Percentiles rank a stretch among this genome's conserved stretches.
These are phyloP conservation scores for Fusarium domesticum DNA, from an alignment of 2,329 filamentous ascomycete genomes.

Conservation along the genomic window DNA sequence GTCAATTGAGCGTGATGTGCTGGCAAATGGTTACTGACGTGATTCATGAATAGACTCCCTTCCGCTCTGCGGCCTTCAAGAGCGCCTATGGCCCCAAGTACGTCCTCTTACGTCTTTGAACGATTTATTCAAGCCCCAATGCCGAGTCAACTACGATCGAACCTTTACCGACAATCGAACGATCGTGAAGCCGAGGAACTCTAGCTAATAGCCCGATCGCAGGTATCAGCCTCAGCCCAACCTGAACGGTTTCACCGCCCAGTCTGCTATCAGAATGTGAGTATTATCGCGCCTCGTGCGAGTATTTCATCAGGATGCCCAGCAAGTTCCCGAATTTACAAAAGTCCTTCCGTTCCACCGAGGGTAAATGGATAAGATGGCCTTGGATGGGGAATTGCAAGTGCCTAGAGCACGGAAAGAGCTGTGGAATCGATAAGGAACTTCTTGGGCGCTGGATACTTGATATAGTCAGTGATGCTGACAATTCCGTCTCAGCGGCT, in stretches of 20 bases:
- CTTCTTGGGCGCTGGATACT: background rate
- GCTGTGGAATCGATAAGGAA: background rate
- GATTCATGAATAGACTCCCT: constrained; percentile 42
- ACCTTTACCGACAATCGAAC: constrained; percentile 2
- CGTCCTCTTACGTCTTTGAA: constrained; percentile 21
- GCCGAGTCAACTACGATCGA: constrained; percentile 1
- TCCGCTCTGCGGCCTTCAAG: constrained; percentile 51
- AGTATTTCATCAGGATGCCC: too few relatives aligned
- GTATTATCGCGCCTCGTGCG: constrained; percentile 23
- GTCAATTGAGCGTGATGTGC: constrained; percentile 11
- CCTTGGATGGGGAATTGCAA: constrained; percentile 1
- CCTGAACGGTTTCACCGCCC: constrained; percentile 50
- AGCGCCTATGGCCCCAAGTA: constrained; percentile 67
- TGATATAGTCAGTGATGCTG: constrained; percentile 6
- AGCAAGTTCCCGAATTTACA: too few relatives aligned
- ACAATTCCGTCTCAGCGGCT: constrained; percentile 40
- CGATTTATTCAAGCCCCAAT: constrained; percentile 2
- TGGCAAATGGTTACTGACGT: constrained; percentile 30
- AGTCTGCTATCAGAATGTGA: constrained; percentile 51
- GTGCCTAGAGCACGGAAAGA: background rate
- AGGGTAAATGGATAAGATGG: constrained; percentile 5
- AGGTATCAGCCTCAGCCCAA: constrained; percentile 61
- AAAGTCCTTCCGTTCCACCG: constrained; percentile 27
- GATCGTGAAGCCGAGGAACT: constrained; percentile 3
- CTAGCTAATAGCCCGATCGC: constrained; percentile 28